These are phyloP conservation scores for Pythium sukuiense DNA, from an alignment of 352 stramenopile species.

Conservation along the genomic window DNA sequence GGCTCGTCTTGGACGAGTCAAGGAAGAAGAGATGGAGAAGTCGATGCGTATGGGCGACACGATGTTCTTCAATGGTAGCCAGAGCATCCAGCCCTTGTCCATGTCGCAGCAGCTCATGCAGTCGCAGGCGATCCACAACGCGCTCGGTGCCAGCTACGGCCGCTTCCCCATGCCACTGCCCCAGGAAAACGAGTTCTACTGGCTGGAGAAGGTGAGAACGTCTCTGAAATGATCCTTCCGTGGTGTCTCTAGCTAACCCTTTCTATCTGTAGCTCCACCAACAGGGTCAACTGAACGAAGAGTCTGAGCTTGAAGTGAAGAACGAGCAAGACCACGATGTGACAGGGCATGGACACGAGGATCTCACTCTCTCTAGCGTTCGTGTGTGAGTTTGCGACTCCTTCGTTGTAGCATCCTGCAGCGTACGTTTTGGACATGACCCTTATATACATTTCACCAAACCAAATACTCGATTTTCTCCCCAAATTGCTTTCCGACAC, in stretches of 20 bases:
- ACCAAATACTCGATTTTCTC: too few relatives aligned
- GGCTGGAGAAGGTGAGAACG: constrained; percentile 77
- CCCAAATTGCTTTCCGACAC: too few relatives aligned
- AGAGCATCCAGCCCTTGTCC: constrained; percentile 46
- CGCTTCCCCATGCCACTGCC: constrained; percentile 40
- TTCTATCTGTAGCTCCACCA: constrained; percentile 54
- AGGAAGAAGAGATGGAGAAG: constrained; percentile 85
- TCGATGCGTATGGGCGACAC: constrained; percentile 84
- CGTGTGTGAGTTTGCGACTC: constrained; percentile 4
- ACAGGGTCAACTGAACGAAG: constrained; percentile 46
- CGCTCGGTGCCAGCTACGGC: constrained; percentile 49
- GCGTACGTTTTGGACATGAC: not conserved
- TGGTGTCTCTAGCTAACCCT: constrained; percentile 6
- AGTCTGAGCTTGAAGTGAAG: constrained; percentile 3
- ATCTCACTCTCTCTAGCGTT: constrained; percentile 21
- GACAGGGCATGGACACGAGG: not conserved
- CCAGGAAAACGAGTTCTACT: constrained; percentile 88
- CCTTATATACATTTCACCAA: not conserved
- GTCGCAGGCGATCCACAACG: constrained; percentile 81
- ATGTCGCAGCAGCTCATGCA: constrained; percentile 89
- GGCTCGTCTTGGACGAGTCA: constrained; percentile 63
- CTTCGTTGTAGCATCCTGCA: not conserved
- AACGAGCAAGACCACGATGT: constrained; percentile 1
- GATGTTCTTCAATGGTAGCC: constrained; percentile 66
- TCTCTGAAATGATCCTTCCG: not conserved